Evolutionary conservation across 192 early-diverging fungal genomes (phyloP).

Genomic region (Entrophospora sp.): DNA sequence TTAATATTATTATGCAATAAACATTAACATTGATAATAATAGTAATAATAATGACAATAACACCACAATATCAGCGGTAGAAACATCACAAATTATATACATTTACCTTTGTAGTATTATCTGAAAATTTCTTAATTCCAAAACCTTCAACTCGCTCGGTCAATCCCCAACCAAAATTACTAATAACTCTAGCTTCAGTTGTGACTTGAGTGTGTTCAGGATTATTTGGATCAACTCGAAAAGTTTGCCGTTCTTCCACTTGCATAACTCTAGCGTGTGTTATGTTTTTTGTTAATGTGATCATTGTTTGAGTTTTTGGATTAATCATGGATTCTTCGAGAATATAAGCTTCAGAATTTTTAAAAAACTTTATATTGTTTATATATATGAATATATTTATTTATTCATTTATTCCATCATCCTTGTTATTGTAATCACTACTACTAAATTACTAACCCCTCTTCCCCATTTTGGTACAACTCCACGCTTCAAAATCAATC

Average conservation of each 20-base stretch:
- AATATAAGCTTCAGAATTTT: slow-evolving; percentile 78
- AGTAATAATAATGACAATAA: neutral
- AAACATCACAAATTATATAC: slow-evolving; percentile 9
- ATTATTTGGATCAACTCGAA: slow-evolving; percentile 45
- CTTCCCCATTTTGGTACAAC: slow-evolving; percentile 82
- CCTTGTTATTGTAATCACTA: neutral
- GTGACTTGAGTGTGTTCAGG: slow-evolving; percentile 58
- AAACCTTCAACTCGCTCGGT: slow-evolving; percentile 79
- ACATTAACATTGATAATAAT: neutral
- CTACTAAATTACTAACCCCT: slow-evolving; percentile 28
- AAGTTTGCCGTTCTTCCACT: slow-evolving; percentile 85
- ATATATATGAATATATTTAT: slow-evolving; percentile 13
- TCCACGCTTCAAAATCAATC: slow-evolving; percentile 85
- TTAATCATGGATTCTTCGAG: slow-evolving; percentile 86
- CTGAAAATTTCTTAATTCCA: slow-evolving; percentile 77
- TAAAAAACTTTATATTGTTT: too few relatives aligned
- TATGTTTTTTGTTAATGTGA: slow-evolving; percentile 78
- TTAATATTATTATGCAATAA: neutral
- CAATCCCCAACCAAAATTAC: slow-evolving; percentile 79
- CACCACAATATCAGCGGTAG: neutral
- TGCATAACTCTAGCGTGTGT: slow-evolving; percentile 89
- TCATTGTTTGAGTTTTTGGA: slow-evolving; percentile 65
- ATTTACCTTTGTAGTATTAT: slow-evolving; percentile 57
- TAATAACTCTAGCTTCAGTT: slow-evolving; percentile 80
- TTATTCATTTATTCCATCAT: neutral